A percentile compares a stretch with the other conserved stretches of the same genome.
Evolutionary conservation across 805 yeast genomes (phyloP).

Genomic region (Tetrapisispora pingtungensis): DNA sequence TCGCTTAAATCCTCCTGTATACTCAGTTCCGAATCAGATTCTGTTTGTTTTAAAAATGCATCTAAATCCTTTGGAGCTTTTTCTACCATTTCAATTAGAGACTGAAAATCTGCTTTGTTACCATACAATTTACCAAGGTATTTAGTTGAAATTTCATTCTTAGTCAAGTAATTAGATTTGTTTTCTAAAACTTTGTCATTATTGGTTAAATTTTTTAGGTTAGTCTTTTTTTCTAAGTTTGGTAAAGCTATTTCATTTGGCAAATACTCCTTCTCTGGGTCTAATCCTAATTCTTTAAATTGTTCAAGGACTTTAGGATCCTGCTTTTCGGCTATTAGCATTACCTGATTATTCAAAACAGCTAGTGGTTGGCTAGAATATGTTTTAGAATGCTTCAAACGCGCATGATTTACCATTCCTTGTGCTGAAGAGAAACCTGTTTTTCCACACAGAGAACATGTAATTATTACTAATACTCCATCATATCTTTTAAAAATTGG

Average conservation of each 20-base stretch:
- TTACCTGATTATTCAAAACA: conserved; percentile 54
- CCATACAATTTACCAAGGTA: conserved; percentile 21
- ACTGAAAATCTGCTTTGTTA: conserved; percentile 19
- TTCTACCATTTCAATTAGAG: conserved; percentile 21
- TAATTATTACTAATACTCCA: conserved; percentile 57
- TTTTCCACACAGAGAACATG: conserved; percentile 58
- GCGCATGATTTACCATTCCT: conserved; percentile 68
- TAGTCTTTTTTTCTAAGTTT: conserved; percentile 1
- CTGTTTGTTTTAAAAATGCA: conserved; percentile 13
- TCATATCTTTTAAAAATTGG: conserved; percentile 61
- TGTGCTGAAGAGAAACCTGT: conserved; percentile 70
- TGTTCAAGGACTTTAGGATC: conserved; percentile 18
- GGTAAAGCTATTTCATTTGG: conserved; percentile 24
- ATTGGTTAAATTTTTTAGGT: not conserved
- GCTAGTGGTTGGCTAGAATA: conserved; percentile 67
- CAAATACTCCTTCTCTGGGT: conserved; percentile 21
- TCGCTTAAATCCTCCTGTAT: conserved; percentile 5
- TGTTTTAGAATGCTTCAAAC: conserved; percentile 64
- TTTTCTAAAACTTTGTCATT: not conserved
- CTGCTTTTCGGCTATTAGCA: conserved; percentile 28
- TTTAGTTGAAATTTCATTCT: conserved; percentile 5
- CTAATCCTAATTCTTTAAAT: conserved; percentile 18
- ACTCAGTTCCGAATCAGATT: conserved; percentile 5
- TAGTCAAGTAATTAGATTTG: not conserved
- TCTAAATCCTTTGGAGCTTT: conserved; percentile 24